These are phyloP conservation scores for Royoungia palumana DNA, from an alignment of 768 basidiomycete species.

Conservation along the genomic window DNA sequence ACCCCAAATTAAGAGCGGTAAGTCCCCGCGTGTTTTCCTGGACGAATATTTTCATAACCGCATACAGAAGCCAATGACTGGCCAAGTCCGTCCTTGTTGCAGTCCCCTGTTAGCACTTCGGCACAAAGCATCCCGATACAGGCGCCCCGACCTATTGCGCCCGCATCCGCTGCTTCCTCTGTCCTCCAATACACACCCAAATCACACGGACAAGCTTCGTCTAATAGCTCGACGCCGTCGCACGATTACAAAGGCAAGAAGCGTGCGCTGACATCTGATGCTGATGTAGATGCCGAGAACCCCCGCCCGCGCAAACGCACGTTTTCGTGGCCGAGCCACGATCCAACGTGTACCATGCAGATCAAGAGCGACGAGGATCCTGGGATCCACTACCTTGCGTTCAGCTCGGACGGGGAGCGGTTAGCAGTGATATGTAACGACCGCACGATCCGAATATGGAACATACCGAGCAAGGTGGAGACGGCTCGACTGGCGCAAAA, in stretches of 20 bases:
- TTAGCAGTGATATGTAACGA: slow-evolving; percentile 63
- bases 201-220: slow-evolving; percentile 11
- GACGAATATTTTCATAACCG: not conserved
- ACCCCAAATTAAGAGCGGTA: slow-evolving; percentile 29
- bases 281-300: slow-evolving; percentile 23
- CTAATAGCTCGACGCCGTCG: slow-evolving; percentile 28
- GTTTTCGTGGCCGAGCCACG: slow-evolving; percentile 48
- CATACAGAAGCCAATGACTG: slow-evolving; percentile 24
- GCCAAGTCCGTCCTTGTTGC: slow-evolving; percentile 15
- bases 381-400: slow-evolving; percentile 45
- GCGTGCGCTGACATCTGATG: slow-evolving; percentile 31
- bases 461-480: slow-evolving; percentile 45
- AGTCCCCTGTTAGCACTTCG: slow-evolving; percentile 15
- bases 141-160: slow-evolving; percentile 27
- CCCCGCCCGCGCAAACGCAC: slow-evolving; percentile 34
- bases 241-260: slow-evolving; percentile 36
- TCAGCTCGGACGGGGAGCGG: slow-evolving; percentile 51
- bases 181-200: slow-evolving; percentile 28
- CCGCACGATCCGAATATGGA: slow-evolving; percentile 63
- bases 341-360: slow-evolving; percentile 33
- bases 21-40: slow-evolving; percentile 7
- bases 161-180: slow-evolving; percentile 33
- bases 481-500: slow-evolving; percentile 55
- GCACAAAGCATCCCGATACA: slow-evolving; percentile 25
- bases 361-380: slow-evolving; percentile 48